Evolutionary conservation across 1,284 basidiomycete genomes (phyloP), one percentile per base, ranked within the genome.

Genomic region (Phaffia rhodozyma): DNA sequence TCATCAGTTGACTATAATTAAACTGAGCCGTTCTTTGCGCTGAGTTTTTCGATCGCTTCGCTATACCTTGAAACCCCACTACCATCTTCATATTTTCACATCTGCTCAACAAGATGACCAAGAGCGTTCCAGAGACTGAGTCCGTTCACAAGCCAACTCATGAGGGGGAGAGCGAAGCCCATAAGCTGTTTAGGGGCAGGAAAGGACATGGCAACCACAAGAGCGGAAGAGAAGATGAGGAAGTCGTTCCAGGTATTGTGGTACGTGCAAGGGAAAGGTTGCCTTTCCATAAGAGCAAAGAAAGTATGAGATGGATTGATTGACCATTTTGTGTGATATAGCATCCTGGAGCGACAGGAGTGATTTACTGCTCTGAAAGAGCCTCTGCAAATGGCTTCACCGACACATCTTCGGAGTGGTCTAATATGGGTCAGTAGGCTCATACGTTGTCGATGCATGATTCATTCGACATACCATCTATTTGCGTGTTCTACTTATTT

Each of bases 341-440:
- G 84, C 70, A 75, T 57, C 75, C 77, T 1, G 77, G 77, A 38
- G 72, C 72, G 6, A 78, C 77, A 0, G 76, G 77, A 60, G 78
- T 79, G 16, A 92, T 93, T 72, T 91, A 91, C 74, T 91, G 87
- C 75, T 90, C 86, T 5, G 89, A 89, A 73, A 84, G 86, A 63
- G 67, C 68, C 13, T 61, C 66, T 55, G 89, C 89, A 18, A 92
- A 91, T 73, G 90, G 90, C 21, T 92, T 89, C 79, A 85, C 79
- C 68, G 88, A 88, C 71, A 82, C 84, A 62, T 78, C 80, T 70
- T 66, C 68, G 23, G 84, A 86, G 67, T 92, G 90, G 90, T 82
- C 87, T 4, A 91, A 91, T 72, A 76, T 85, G 38, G 84, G 73
- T 34, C 27, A 51, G 63, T 64, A 49, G 56, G 2, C 30, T 34